Evolutionary conservation across 352 stramenopile species (phyloP), one percentile per base, ranked within the genome.

Genomic region (Globisporangium nodosum): DNA sequence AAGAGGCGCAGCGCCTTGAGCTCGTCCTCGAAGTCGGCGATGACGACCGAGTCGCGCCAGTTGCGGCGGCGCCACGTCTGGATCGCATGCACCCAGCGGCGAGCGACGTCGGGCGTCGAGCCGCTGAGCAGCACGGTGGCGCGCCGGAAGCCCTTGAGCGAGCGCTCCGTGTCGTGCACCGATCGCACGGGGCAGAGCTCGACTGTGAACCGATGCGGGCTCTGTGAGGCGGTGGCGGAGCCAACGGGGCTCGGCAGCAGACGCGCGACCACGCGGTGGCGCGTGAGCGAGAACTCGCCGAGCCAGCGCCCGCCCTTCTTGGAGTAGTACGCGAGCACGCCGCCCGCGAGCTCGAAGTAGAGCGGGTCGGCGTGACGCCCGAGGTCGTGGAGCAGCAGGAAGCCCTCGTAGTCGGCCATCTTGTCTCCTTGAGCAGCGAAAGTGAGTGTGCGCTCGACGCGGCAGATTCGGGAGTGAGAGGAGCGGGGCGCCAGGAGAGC

Each of bases 371-470:
- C 56, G 24, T 33, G 27, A 0, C 49, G 61, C 9, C 52, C 49
- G 4, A 64, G 70, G 65, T 83, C 78, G 63, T 92, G 83, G 21
- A 92, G 70, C 37, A 92, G 64, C 21, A 92, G 58, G 65, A 79
- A 92, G 20, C 83, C 83, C 76, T 90, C 79, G 68, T 88, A 92
- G 63, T 92, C 83, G 21, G 83, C 83, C 83, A 92, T 92, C 20
- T 15, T 39, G 33, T 6, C 20, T 12, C 21, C 35, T 21, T 45
- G 3, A n/a, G 49, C 20, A 24, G 15, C 13, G 49, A 8, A 7
- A 5, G 40, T n/a, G 16, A 18, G 37, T 27, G 16, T 35, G 5
- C 27, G 47, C 11, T 11, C 12, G 31, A 11, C 35, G 0, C 21
- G 5, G 18, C 30, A 13, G 16, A 43, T 57, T 27, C 16, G n/a